phyloP scores from a whole-genome alignment of 2,329 filamentous ascomycete species.

The Talaromyces sp. region DNA sequence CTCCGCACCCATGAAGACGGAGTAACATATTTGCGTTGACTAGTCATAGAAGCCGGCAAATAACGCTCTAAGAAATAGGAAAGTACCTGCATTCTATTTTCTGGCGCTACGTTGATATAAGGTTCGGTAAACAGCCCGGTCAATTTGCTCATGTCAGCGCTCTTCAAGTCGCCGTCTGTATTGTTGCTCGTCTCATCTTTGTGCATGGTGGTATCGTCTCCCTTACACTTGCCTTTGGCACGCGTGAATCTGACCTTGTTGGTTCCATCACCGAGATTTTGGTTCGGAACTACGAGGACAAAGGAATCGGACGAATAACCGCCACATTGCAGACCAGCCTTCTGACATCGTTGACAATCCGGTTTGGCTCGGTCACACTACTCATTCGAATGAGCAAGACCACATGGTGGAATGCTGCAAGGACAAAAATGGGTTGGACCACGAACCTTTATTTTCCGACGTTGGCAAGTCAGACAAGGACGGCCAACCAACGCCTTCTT shows the following conservation, averaged over 20 bases:
- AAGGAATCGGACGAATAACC: constrained; percentile 17
- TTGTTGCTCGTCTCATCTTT: background rate
- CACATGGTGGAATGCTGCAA: background rate
- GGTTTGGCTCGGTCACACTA: constrained; percentile 18
- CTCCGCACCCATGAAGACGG: constrained; percentile 17
- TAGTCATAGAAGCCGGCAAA: constrained; percentile 16
- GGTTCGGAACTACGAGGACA: constrained; percentile 16
- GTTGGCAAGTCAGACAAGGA: constrained; percentile 17
- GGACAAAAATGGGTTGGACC: background rate
- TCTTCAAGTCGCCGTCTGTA: background rate
- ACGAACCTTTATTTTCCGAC: constrained; percentile 18
- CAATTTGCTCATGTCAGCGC: background rate
- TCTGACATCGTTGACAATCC: constrained; percentile 15
- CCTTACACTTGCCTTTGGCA: background rate
- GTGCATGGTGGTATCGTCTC: background rate
- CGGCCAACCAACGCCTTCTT: constrained; percentile 15
- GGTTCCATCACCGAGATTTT: background rate
- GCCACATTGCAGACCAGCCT: constrained; percentile 14
- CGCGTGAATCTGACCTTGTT: constrained; percentile 14
- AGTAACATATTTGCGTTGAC: constrained; percentile 12
- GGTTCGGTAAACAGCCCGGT: background rate
- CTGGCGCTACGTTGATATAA: constrained; percentile 16
- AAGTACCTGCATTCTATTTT: constrained; percentile 17
- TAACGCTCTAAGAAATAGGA: constrained; percentile 18
- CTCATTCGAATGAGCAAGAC: background rate